Percentiles rank a stretch among this genome's conserved stretches.
phyloP scores from a whole-genome alignment of 495 filamentous ascomycete genomes.

The Podospora fimiseda region DNA sequence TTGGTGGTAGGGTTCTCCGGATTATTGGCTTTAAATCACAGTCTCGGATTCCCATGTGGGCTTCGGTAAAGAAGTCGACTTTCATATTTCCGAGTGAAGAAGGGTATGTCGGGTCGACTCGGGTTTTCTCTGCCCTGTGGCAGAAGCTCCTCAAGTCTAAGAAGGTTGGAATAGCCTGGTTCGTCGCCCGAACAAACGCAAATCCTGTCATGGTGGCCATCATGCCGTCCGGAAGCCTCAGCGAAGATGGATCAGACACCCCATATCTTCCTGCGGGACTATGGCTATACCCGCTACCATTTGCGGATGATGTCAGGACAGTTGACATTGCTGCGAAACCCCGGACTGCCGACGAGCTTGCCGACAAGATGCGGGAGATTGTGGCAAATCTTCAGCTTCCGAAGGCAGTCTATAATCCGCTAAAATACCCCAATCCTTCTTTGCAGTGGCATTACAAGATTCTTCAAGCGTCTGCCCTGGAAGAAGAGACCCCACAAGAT shows the following conservation, averaged over 20 bases:
- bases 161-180: slow-evolving; percentile 85
- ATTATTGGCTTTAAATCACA: slow-evolving; percentile 92
- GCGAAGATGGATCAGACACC: slow-evolving; percentile 55
- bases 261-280: slow-evolving; percentile 75
- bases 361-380: slow-evolving; percentile 72
- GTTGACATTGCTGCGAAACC: slow-evolving; percentile 45
- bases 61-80: slow-evolving; percentile 72
- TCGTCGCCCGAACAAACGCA: slow-evolving; percentile 72
- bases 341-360: slow-evolving; percentile 61
- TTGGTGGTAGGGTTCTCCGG: slow-evolving; percentile 66
- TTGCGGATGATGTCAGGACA: slow-evolving; percentile 81
- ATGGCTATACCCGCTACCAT: slow-evolving; percentile 85
- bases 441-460: slow-evolving; percentile 98
- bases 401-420: slow-evolving; percentile 72
- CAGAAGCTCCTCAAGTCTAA: slow-evolving; percentile 72
- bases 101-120: slow-evolving; percentile 80
- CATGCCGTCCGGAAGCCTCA: slow-evolving; percentile 61
- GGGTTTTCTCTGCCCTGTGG: slow-evolving; percentile 87
- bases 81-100: slow-evolving; percentile 96
- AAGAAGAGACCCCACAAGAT: slow-evolving; percentile 79
- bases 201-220: slow-evolving; percentile 74
- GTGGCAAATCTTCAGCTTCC: slow-evolving; percentile 87
- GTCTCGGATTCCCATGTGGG: slow-evolving; percentile 72
- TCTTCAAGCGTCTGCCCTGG: slow-evolving; percentile 83
- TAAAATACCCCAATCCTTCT: slow-evolving; percentile 86